These are phyloP conservation scores for Backusella australiensis DNA, from an alignment of 192 early-diverging fungal genomes.

Conservation along the genomic window DNA sequence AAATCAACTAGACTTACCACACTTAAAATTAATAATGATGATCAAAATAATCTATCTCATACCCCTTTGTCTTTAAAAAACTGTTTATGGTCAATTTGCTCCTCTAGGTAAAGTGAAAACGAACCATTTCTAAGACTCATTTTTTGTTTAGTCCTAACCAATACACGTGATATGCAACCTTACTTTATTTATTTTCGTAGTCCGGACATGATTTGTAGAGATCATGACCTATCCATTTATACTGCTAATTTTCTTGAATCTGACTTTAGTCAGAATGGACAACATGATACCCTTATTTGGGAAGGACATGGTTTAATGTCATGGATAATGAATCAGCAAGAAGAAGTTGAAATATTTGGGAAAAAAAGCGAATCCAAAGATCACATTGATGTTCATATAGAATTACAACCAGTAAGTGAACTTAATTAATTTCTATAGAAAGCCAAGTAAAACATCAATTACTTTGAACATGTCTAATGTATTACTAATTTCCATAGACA, in stretches of 20 bases:
- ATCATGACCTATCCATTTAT: constrained; percentile 35
- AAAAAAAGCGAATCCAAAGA: constrained; percentile 5
- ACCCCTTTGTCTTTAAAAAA: constrained; percentile 26
- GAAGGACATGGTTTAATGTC: constrained; percentile 39
- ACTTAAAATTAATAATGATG: constrained; percentile 8
- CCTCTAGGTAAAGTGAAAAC: constrained; percentile 31
- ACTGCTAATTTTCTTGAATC: constrained; percentile 35
- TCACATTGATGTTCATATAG: constrained; percentile 16
- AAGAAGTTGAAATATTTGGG: constrained; percentile 14
- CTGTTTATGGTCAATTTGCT: constrained; percentile 34
- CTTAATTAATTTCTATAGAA: neutral
- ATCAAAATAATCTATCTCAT: neutral
- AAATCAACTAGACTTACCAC: constrained; percentile 29
- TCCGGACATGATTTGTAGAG: constrained; percentile 35
- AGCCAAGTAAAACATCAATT: neutral
- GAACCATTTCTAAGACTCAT: neutral
- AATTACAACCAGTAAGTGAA: constrained; percentile 31
- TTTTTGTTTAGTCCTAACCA: neutral
- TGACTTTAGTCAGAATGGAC: neutral
- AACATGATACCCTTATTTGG: constrained; percentile 21
- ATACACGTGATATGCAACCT: constrained; percentile 18
- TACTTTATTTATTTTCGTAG: constrained; percentile 20
- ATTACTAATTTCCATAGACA: constrained; percentile 5
- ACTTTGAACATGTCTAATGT: neutral
- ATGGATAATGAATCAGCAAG: constrained; percentile 28